A percentile compares a stretch with the other conserved stretches of the same genome.
These are phyloP conservation scores for Cladosporium sp. DNA, from an alignment of 2,329 filamentous ascomycete genomes.

Conservation along the genomic window DNA sequence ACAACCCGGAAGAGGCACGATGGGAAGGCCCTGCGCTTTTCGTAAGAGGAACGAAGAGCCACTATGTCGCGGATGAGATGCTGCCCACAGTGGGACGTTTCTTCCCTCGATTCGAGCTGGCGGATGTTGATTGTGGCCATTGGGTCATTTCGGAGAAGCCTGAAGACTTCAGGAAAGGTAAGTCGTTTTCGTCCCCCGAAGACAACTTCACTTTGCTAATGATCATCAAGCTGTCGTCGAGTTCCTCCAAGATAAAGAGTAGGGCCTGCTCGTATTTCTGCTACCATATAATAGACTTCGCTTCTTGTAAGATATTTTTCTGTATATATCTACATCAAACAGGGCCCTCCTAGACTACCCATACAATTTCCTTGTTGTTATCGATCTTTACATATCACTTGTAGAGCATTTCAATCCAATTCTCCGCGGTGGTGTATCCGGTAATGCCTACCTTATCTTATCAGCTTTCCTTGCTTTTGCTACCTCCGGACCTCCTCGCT, in stretches of 20 bases:
- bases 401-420: too few species aligned
- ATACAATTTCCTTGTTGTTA: too few species aligned
- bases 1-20: slow-evolving; percentile 57
- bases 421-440: too few species aligned
- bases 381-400: too few species aligned
- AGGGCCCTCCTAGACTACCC: too few species aligned
- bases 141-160: slow-evolving; percentile 90
- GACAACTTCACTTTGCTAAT: slow-evolving; percentile 13
- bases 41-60: slow-evolving; percentile 67
- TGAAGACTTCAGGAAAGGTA: slow-evolving; percentile 68
- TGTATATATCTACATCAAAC: not conserved
- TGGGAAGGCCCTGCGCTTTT: slow-evolving; percentile 78
- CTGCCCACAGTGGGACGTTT: slow-evolving; percentile 74
- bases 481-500: too few species aligned
- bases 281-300: not conserved
- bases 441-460: too few species aligned
- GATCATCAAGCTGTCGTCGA: slow-evolving; percentile 52
- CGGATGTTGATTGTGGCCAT: slow-evolving; percentile 72
- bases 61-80: slow-evolving; percentile 74
- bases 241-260: slow-evolving; percentile 52
- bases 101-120: slow-evolving; percentile 70
- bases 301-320: not conserved
- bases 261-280: slow-evolving; percentile 1
- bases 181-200: slow-evolving; percentile 8
- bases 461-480: too few species aligned